phyloP scores from a whole-genome alignment of 805 yeast species.

The Saturnispora dispora region DNA sequence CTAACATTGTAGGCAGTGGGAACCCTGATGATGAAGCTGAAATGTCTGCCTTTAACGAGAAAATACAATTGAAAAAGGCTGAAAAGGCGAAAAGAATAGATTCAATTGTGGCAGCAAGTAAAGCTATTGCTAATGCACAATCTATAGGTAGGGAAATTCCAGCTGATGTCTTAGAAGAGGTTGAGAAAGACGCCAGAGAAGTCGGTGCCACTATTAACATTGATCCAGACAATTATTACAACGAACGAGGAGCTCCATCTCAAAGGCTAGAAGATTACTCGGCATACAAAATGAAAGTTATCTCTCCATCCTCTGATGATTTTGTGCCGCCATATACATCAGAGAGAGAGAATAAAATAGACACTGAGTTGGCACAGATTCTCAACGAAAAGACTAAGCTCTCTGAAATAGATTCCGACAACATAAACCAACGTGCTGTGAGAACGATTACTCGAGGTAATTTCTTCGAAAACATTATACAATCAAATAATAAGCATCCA shows the following conservation, averaged over 20 bases:
- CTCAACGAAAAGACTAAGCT: slow-evolving; percentile 44
- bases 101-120: slow-evolving; percentile 47
- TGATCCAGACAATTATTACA: slow-evolving; percentile 34
- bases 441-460: slow-evolving; percentile 64
- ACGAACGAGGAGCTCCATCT: slow-evolving; percentile 38
- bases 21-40: slow-evolving; percentile 19
- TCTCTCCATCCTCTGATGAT: slow-evolving; percentile 30
- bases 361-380: slow-evolving; percentile 47
- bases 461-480: slow-evolving; percentile 38
- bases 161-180: slow-evolving; percentile 21
- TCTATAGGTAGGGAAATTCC: slow-evolving; percentile 31
- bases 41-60: slow-evolving; percentile 17
- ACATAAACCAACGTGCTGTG: slow-evolving; percentile 47
- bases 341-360: slow-evolving; percentile 56
- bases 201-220: slow-evolving; percentile 36
- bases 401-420: slow-evolving; percentile 47
- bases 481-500: slow-evolving; percentile 18
- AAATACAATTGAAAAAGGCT: slow-evolving; percentile 34
- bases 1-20: slow-evolving; percentile 2
- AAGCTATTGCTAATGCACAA: slow-evolving; percentile 51
- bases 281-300: slow-evolving; percentile 47
- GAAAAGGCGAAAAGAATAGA: slow-evolving; percentile 43
- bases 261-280: slow-evolving; percentile 50
- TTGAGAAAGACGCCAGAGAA: slow-evolving; percentile 26
- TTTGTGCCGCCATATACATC: slow-evolving; percentile 53